Evolutionary conservation across 441 rosid genomes (phyloP), one percentile per base, ranked within the genome.

Genomic region (Populus hybrid): DNA sequence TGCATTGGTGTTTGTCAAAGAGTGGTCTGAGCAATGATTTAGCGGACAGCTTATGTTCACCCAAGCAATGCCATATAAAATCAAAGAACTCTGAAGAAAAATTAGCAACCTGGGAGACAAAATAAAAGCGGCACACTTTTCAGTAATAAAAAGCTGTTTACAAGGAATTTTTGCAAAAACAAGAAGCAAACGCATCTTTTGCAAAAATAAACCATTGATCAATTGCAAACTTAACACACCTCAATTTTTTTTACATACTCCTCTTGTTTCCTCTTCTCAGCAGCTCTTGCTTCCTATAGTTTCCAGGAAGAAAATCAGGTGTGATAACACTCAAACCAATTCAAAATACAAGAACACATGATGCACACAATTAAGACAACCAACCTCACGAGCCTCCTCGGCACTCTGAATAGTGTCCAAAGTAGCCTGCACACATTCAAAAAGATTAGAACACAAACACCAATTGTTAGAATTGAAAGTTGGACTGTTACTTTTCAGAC

Each of bases 331-430:
- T 61, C 38, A 74, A 79, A 71, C 69, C 28, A 81, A 46, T 9
- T 73, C 10, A 3, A 50, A 67, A 65, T 63, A 40, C 3, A 11
- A 63, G 7, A 59, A 69, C 14, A 19, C 74, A 65, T 23, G 59
- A 42, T 69, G 12, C 40, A 73, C 40, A 73, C 57, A 74, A 59
- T 61, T 71, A 34, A 40, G 75, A 77, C 72, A 71, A 70, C 75
- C 74, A 81, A 97, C 99, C 98, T 90, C 94, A 42, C 94, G 98
- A 82, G 90, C 95, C 87, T 90, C 98, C 79, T 92, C 94, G 7
- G 93, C 84, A 81, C 98, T 89, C 77, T 94, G 98, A 74, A 94
- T 83, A 64, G 97, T 92, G 76, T 90, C 98, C 86, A 96, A 87
- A 79, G 89, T 94, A 85, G 97, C 98, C 97, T 96, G 91, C 82